These are phyloP conservation scores for Picochlorum sp. DNA, from an alignment of 139 green algal species.

Conservation along the genomic window DNA sequence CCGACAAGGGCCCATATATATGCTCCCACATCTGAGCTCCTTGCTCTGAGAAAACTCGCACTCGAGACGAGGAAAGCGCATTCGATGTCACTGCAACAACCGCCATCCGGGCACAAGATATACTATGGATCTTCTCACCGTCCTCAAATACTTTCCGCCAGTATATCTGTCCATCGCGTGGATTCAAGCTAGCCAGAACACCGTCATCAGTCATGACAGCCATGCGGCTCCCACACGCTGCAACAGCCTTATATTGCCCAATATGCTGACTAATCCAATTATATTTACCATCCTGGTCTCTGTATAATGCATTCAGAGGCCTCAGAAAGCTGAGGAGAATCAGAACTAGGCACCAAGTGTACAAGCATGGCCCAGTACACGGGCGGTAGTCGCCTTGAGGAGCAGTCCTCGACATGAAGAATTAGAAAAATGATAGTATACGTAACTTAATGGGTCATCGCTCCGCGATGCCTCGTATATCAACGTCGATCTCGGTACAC, in stretches of 20 bases:
- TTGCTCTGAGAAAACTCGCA: too few species aligned
- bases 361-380: too few species aligned
- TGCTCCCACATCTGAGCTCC: too few species aligned
- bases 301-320: conserved; percentile 31
- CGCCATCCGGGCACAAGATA: background rate
- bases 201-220: background rate
- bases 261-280: conserved; percentile 69
- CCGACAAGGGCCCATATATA: too few species aligned
- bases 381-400: too few species aligned
- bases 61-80: background rate
- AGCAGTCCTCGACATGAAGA: too few species aligned
- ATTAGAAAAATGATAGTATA: too few species aligned
- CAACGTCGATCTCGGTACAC: too few species aligned
- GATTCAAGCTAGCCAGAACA: background rate
- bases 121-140: background rate
- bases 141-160: background rate
- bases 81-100: background rate
- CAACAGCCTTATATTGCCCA: conserved; percentile 23
- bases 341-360: background rate
- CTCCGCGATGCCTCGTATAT: too few species aligned
- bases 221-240: conserved; percentile 9
- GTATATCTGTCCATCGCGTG: background rate
- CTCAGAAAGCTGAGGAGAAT: conserved; percentile 1
- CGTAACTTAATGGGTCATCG: too few species aligned
- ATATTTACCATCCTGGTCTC: conserved; percentile 59